Percentiles rank a stretch among this genome's conserved stretches.
Evolutionary conservation across 345 rosid species (phyloP).

Genomic region (Clausena lansium): DNA sequence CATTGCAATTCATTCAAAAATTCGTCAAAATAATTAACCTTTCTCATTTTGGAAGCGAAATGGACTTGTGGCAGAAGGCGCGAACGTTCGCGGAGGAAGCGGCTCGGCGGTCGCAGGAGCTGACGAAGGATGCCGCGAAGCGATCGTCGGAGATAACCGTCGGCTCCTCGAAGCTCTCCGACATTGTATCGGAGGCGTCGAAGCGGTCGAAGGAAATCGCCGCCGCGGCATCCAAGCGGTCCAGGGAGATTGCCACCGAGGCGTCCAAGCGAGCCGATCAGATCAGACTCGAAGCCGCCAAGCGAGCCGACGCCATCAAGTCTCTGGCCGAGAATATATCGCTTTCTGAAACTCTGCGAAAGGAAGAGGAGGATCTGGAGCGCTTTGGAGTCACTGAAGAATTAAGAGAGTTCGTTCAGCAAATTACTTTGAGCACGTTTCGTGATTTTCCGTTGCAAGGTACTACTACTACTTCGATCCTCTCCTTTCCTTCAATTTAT

Average conservation of each 20-base stretch:
- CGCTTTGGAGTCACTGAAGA: conserved; percentile 52
- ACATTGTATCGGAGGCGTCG: conserved; percentile 42
- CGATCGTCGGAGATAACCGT: conserved; percentile 43
- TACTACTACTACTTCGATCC: background rate
- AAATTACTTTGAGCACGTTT: conserved; percentile 47
- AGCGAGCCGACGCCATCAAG: conserved; percentile 55
- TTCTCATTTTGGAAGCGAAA: conserved; percentile 1
- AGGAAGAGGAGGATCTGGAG: conserved; percentile 35
- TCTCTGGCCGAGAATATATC: conserved; percentile 38
- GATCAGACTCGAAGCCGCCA: conserved; percentile 41
- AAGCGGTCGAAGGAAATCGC: conserved; percentile 53
- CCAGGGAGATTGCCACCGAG: conserved; percentile 52
- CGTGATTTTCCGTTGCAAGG: conserved; percentile 58
- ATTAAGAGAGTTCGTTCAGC: conserved; percentile 56
- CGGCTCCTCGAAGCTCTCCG: conserved; percentile 40
- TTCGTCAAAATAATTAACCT: too few relatives aligned
- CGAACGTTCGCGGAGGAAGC: conserved; percentile 58
- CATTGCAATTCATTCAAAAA: too few relatives aligned
- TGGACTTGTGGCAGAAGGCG: conserved; percentile 59
- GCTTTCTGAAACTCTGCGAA: conserved; percentile 12
- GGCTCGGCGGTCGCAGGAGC: conserved; percentile 49
- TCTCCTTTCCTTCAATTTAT: background rate
- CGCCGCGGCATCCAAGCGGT: conserved; percentile 51
- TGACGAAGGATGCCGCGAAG: conserved; percentile 40
- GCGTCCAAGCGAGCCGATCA: conserved; percentile 40